Base-by-base conservation (phyloP, 1,139 yeast genomes). In the Yarrowia galli region DNA sequence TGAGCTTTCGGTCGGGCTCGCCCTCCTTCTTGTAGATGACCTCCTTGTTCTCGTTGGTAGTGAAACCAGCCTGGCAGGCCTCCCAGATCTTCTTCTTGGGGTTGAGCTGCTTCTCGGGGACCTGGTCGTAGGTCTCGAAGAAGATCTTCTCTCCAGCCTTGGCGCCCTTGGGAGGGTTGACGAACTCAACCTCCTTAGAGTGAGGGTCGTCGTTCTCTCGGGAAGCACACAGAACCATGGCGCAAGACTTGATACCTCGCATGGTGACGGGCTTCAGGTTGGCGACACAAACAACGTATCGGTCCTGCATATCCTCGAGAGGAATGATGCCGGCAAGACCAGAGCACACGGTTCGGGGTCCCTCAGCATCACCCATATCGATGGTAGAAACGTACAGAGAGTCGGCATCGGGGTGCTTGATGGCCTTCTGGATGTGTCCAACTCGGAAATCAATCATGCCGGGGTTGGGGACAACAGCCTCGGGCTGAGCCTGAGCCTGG, bases 21-120 rank as follows among this genome's bases (percentile, higher is more conserved):
- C 96, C 95, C 76, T 91, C 97, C 74, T 84, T 89, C 74, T 89
- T 89, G 84, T 85, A 93, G 70, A 91, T 85, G 63, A 93, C 97
- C 77, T 91, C 91, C 70, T 89, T 84, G 67, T 81, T 80, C 56
- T 87, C 96, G 73, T 83, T 87, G 58, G 98, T 93, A 69, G 95
- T 82, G 84, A 95, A 93, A 70, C 85, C 83, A 67, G 98, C 98
- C 83, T 96, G 99, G 72, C 91, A 83, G 67, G 93, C 85, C 84
- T 96, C 99, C 95, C 97, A 96, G 71, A 95, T 84, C 86, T 96
- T 96, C 90, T 95, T 96, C 88, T 96, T 96, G 74, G 99, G 99
- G 82, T 95, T 93, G 80, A 96, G 84, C 77, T 89, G 96, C 77
- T 92, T 87, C 80, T 92, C 97, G 72, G 99, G 99, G 54, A 77